Base-by-base conservation (phyloP, 352 stramenopile genomes). In the Phytopythium litorale region DNA sequence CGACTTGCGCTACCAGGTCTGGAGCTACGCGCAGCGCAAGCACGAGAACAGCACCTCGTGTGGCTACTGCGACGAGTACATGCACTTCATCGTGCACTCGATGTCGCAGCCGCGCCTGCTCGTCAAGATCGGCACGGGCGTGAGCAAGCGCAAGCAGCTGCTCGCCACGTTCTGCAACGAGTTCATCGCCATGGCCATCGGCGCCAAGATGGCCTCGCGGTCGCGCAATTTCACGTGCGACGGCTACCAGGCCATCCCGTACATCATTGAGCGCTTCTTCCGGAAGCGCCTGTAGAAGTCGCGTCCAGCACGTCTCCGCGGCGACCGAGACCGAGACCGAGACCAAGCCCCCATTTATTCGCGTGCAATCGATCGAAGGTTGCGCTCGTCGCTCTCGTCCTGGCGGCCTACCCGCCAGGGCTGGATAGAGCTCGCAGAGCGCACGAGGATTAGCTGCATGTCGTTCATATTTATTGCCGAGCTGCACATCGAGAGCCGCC, bases 11-110 rank as follows among this genome's bases (percentile, higher is more conserved):
- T 73, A 82, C 59, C 71, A 75, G 53, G 69, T 84, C 35, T 84
- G 73, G 73, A 62, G 63, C 23, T 75, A 78, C 63, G 76, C 73
- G 7, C 73, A 81, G 52, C 64, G 66, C 49, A 74, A 83, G 54
- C 70, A 78, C 59, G 53, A 63, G 23, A 56, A 54, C 62, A 65
- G 58, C 19, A 58, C 62, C 33, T 62, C 57, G 28, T 83, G 76
- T 67, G 70, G 69, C 55, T 85, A 79, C 62, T 85, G 76, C 55
- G 65, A 80, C 50, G 58, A 56, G 13, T 82, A 79, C 68, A 82
- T 84, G 73, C 66, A 64, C 63, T 84, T 69, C 66, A 79, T 84
- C 43, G 71, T 81, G 53, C 76, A 79, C 61, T 78, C 65, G 25
- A 68, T 84, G 64, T 70, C 73, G 30, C 76, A 84, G 60, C 76